Base-by-base conservation (phyloP, 176 grass and related monocot species). In the Ensete ventricosum region DNA sequence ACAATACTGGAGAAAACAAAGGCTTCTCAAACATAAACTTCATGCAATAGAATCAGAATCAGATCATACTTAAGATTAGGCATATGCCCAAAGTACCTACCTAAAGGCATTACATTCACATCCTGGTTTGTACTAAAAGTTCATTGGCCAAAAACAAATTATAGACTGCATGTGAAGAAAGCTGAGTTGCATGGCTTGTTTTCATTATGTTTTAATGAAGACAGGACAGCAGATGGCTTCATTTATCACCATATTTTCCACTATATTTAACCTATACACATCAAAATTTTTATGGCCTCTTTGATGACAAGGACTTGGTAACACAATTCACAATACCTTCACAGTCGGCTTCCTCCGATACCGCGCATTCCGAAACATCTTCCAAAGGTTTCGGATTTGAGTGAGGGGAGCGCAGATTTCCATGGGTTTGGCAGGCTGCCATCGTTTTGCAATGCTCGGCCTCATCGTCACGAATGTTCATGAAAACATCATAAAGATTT, bases 381-480 rank as follows among this genome's bases (percentile, higher is more conserved):
- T 81, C 76, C 60, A 78, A 74, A 76, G n/a, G 52, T 19, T 75
- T 82, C 14, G 9, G 64, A 22, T 43, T 27, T 17, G 91, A 90
- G 34, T 97, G 94, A 57, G 94, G 94, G 48, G 94, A 97, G 9
- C 58, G 85, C 66, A 93, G 84, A 85, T 55, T 88, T 52, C 90
- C 94, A 60, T 24, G 77, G 5, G 83, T 93, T 88, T 97, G 94
- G 63, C 94, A 93, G n/a, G 88, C 85, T 49, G 90, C 90, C 94
- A 97, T 97, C 1, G 90, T 97, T 81, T 91, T 97, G 83, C 90
- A 93, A 67, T 93, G 94, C 52, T 97, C 94, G 1, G 84, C 88
- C 58, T 97, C 94, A 14, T 91, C 94, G 8, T 91, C 83, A 67
- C 94, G 82, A 84, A 93, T 59, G 60, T 97, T 97, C 48, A 97